Conservation (phyloP, 352 stramenopile species). For the Globisporangium paddicum region DNA sequence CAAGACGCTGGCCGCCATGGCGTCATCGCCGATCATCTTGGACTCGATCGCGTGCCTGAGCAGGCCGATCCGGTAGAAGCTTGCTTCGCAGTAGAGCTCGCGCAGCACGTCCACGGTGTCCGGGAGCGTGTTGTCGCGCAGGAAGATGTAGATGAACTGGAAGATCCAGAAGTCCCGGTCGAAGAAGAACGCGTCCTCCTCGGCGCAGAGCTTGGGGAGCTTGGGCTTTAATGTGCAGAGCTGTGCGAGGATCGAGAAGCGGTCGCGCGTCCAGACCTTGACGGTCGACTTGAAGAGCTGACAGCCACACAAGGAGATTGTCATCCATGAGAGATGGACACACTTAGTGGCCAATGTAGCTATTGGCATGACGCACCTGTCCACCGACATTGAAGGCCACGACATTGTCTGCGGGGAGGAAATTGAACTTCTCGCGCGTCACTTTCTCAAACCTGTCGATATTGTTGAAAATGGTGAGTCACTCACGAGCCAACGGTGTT, state of each 20-base stretch:
- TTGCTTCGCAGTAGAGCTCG: conserved; percentile 77
- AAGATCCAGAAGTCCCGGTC: conserved; percentile 75
- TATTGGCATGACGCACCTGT: conserved; percentile 21
- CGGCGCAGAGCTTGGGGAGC: conserved; percentile 40
- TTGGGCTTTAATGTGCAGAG: conserved; percentile 64
- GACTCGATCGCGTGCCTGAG: conserved; percentile 73
- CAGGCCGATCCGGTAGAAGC: conserved; percentile 69
- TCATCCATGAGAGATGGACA: background rate
- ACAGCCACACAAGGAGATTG: background rate
- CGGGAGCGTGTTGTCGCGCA: conserved; percentile 59
- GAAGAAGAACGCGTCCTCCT: conserved; percentile 64
- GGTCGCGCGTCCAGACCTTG: conserved; percentile 66
- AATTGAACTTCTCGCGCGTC: conserved; percentile 48
- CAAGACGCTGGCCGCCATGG: conserved; percentile 27
- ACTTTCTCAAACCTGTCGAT: conserved; percentile 52
- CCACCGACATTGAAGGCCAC: conserved; percentile 72
- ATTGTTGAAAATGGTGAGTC: background rate
- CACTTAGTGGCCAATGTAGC: background rate
- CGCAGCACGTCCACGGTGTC: conserved; percentile 51
- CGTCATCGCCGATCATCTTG: conserved; percentile 62
- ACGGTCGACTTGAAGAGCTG: conserved; percentile 74
- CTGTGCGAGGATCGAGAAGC: conserved; percentile 79
- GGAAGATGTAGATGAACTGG: conserved; percentile 62
- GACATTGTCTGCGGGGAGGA: conserved; percentile 40
- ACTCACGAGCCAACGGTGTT: background rate